Evolutionary conservation across 176 grass and related monocot species (phyloP).

Genomic region (Avena atlantica): DNA sequence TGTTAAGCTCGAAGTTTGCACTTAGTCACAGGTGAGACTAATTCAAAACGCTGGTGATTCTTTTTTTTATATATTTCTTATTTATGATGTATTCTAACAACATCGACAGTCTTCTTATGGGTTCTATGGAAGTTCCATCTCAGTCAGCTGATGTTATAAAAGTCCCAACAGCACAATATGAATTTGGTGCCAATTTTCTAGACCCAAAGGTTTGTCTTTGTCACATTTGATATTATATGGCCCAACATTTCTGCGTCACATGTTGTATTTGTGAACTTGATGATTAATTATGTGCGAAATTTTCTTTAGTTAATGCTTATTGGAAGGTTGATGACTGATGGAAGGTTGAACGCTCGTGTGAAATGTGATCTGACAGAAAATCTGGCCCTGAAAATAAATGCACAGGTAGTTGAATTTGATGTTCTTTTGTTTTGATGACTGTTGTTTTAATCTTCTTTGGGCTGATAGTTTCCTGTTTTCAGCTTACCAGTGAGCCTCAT

Average conservation of each 20-base stretch:
- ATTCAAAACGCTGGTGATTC: neutral
- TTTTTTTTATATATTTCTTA: constrained; percentile 14
- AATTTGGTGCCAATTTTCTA: constrained; percentile 98
- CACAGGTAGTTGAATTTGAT: constrained; percentile 68
- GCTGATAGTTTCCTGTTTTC: constrained; percentile 39
- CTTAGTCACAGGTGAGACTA: constrained; percentile 81
- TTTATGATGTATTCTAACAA: constrained; percentile 37
- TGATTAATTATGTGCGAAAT: constrained; percentile 37
- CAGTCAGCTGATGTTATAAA: constrained; percentile 83
- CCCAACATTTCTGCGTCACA: neutral
- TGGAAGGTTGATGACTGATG: constrained; percentile 94
- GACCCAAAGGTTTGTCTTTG: constrained; percentile 83
- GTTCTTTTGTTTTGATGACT: constrained; percentile 14
- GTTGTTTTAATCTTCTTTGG: neutral
- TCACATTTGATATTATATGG: constrained; percentile 12
- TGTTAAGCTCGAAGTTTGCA: constrained; percentile 85
- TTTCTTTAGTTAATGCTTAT: constrained; percentile 85
- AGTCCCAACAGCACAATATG: constrained; percentile 91
- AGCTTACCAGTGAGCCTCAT: constrained; percentile 98
- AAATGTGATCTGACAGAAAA: constrained; percentile 94
- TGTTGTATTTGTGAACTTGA: constrained; percentile 33
- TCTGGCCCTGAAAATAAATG: constrained; percentile 89
- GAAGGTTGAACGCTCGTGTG: constrained; percentile 93
- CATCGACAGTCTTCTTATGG: constrained; percentile 83
- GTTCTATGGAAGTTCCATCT: constrained; percentile 84